Conservation (phyloP, 2,329 filamentous ascomycete species). For the Stagonosporopsis rhizophila region DNA sequence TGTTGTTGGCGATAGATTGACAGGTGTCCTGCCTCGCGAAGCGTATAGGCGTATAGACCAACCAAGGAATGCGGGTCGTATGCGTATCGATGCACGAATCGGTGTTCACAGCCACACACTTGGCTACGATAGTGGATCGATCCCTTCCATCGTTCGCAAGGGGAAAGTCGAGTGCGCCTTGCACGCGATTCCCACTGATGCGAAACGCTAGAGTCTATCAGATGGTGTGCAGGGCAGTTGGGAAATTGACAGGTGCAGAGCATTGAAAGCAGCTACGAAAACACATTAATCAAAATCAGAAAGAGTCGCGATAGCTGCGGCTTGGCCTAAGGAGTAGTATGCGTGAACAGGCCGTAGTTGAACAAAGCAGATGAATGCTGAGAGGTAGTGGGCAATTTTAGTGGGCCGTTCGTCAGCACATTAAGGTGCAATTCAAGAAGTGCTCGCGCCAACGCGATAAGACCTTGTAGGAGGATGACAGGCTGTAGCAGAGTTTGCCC, state of each 20-base stretch:
- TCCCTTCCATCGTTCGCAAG: constrained; percentile 15
- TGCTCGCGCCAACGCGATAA: constrained; percentile 8
- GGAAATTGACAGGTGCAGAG: constrained; percentile 10
- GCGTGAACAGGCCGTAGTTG: constrained; percentile 5
- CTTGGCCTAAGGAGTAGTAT: neutral
- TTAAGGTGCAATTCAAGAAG: constrained; percentile 1
- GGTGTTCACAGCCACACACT: constrained; percentile 38
- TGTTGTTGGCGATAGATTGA: constrained; percentile 11
- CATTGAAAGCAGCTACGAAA: constrained; percentile 1
- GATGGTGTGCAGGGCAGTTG: constrained; percentile 1
- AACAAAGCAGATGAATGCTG: constrained; percentile 14
- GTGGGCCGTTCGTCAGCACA: constrained; percentile 12
- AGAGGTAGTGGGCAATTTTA: constrained; percentile 12
- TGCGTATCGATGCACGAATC: constrained; percentile 36
- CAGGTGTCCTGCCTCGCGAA: constrained; percentile 9
- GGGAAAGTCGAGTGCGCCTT: constrained; percentile 13
- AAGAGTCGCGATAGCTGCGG: neutral
- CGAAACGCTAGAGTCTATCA: constrained; percentile 1
- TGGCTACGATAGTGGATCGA: constrained; percentile 23
- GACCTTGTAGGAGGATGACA: constrained; percentile 7
- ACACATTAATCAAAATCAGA: neutral
- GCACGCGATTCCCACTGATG: constrained; percentile 5
- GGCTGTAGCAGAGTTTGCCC: constrained; percentile 10
- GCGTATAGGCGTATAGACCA: constrained; percentile 23
- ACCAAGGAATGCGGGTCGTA: constrained; percentile 28